phyloP scores from a whole-genome alignment of 1,139 yeast species.

The Zygoascus hellenicus region DNA sequence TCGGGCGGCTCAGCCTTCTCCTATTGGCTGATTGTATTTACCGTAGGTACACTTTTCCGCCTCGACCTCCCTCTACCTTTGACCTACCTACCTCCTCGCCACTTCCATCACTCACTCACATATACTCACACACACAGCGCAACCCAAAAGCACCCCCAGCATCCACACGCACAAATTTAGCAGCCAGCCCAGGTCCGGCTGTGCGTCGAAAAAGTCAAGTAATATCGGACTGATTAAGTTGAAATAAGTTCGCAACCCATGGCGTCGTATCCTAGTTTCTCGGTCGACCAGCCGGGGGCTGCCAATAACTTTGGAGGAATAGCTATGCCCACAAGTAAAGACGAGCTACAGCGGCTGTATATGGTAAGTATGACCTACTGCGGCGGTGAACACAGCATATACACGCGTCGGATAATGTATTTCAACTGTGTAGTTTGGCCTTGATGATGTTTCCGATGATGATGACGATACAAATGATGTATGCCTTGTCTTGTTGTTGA shows the following conservation, averaged over 20 bases:
- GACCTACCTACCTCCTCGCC: constrained; percentile 6
- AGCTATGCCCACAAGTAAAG: constrained; percentile 13
- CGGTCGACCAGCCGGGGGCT: constrained; percentile 8
- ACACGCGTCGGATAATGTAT: not conserved
- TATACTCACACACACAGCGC: constrained; percentile 2
- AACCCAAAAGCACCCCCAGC: constrained; percentile 1
- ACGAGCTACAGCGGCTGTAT: constrained; percentile 16
- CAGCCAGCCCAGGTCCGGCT: constrained; percentile 8
- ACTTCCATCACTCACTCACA: constrained; percentile 2
- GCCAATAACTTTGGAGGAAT: constrained; percentile 4
- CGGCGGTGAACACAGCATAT: not conserved
- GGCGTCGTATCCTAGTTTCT: constrained; percentile 7
- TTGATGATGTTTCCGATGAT: not conserved
- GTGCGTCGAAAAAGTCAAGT: not conserved
- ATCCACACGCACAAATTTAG: constrained; percentile 5
- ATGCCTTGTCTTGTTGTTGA: not conserved
- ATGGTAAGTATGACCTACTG: constrained; percentile 10
- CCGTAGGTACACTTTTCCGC: not conserved
- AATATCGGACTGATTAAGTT: too few species aligned
- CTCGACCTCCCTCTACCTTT: not conserved
- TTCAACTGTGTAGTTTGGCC: not conserved
- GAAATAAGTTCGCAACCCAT: not conserved
- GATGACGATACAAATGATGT: not conserved
- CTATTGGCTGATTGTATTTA: not conserved
- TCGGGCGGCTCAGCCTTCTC: not conserved